Evolutionary conservation across 2,329 filamentous ascomycete species (phyloP), one percentile per base, ranked within the genome.

Genomic region (Mycocentrospora acerina): DNA sequence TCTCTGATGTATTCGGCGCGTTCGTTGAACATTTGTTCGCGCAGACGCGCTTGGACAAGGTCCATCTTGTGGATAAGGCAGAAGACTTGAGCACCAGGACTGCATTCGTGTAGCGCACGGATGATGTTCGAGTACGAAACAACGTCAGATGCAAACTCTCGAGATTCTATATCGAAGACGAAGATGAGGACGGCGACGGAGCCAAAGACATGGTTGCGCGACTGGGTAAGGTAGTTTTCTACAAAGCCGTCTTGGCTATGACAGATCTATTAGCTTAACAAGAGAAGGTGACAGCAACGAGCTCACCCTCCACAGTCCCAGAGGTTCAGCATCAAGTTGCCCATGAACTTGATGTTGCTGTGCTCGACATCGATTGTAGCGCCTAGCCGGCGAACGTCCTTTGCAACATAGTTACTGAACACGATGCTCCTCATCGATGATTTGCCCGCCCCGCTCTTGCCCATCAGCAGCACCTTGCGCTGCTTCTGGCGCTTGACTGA

Each of bases 1-100:
- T 82, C 80, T 41, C 85, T 81, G 47, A 96, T 88, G 38, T 90
- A 75, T 19, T 81, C 76, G 16, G 90, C 85, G 44, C 89, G 85
- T 58, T 95, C 87, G 46, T 91, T 84, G 68, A 95, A 96, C 48
- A 95, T 82, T 42, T 81, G 75, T 62, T 90, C 84, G 44, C 90
- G 86, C 53, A 86, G 81, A 40, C 86, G 80, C 26, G 83, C 80
- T 53, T 90, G 86, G 32, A 97, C 89, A 17, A 98, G 80, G 66
- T 98, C 93, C 87, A 98, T 96, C 72, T 98, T 98, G 82, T 98
- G 93, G 53, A 98, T 87, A 29, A 98, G 81, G 46, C 93, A 87
- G 71, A 97, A 98, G 59, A 98, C 85, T 65, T 88, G 87, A 47
- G 91, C 89, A 24, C 71, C 71, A 2, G 81, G 80, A 32, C 88